Base-by-base conservation (phyloP, 2,329 filamentous ascomycete genomes). In the Periconia sp. region DNA sequence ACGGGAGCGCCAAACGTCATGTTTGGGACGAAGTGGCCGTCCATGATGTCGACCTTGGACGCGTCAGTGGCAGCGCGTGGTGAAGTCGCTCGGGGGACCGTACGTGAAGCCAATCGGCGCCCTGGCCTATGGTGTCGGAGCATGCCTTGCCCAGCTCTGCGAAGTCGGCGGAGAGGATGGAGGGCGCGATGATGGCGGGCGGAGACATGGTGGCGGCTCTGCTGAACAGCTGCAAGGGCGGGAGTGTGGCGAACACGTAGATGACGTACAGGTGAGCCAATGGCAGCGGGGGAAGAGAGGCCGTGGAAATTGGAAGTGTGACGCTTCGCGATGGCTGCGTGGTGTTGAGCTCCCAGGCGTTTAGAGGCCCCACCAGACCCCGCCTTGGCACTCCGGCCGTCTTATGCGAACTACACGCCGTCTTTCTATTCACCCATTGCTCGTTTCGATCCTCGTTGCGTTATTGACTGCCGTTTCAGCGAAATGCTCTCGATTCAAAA, bases 1-100 rank as follows among this genome's bases (percentile, higher is more conserved):
- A 99, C 91, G 4, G 92, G 92, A 15, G 92, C 86, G 46, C 94
- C 94, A 66, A 97, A 96, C 34, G 94, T 97, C 72, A 99, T 91
- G 76, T 99, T 99, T 38, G 94, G 94, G 29, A 99, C 94, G 66
- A 99, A 99, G 71, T 99, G 94, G 43, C 94, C 94, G 71, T 99
- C 94, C 92, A 95, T 92, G 69, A 96, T 96, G 72, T 97, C 92
- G 61, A 96, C 87, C 74, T 96, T 90, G 59, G 95, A 82, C 88
- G 89, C 95, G 78, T 96, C 59, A 69, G 63, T 53, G 50, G 47
- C 46, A 53, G 42, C 32, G 43, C 43, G 45, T 21, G 36, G 29
- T 16, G 34, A 32, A 29, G 16, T 12, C 18, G 43, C 13, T 28
- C 13, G 26, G 28, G 30, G 22, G 48, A 28, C 35, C 57, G 39